phyloP scores from a whole-genome alignment of 2,329 filamentous ascomycete species.

The Colletotrichum brevisporum region DNA sequence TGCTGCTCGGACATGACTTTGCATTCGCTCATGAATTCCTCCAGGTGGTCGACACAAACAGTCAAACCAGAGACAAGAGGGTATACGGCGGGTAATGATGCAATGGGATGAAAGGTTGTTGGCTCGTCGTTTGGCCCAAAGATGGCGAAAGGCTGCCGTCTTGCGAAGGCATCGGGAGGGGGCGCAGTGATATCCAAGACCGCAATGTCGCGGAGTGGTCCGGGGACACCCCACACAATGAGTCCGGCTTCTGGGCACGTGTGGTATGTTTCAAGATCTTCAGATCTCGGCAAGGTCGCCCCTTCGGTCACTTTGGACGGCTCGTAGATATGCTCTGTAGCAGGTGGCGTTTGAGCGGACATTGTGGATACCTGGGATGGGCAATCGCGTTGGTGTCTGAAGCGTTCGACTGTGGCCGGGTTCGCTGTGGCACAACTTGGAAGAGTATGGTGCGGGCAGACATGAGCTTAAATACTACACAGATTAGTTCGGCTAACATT shows the following conservation, averaged over 20 bases:
- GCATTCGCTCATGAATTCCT: slow-evolving; percentile 25
- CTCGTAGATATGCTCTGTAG: slow-evolving; percentile 24
- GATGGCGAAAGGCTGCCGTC: slow-evolving; percentile 22
- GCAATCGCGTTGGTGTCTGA: slow-evolving; percentile 21
- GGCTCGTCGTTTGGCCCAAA: slow-evolving; percentile 19
- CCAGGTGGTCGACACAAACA: slow-evolving; percentile 24
- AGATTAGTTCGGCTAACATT: too few relatives aligned
- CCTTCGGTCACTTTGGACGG: slow-evolving; percentile 21
- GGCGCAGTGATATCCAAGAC: slow-evolving; percentile 24
- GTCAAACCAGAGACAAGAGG: slow-evolving; percentile 25
- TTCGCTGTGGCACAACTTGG: too few relatives aligned
- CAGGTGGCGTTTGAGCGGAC: slow-evolving; percentile 22
- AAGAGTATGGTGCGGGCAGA: too few relatives aligned
- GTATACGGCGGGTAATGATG: slow-evolving; percentile 23
- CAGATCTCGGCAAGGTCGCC: slow-evolving; percentile 21
- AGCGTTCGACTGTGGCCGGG: slow-evolving; percentile 18
- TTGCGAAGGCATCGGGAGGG: slow-evolving; percentile 20
- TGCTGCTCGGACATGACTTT: slow-evolving; percentile 22
- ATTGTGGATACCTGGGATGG: slow-evolving; percentile 20
- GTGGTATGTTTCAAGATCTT: slow-evolving; percentile 27
- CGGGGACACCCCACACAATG: slow-evolving; percentile 22
- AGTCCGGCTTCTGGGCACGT: slow-evolving; percentile 23
- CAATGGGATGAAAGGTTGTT: slow-evolving; percentile 23
- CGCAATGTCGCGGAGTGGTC: slow-evolving; percentile 21
- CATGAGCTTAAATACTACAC: too few relatives aligned